phyloP scores from a whole-genome alignment of 371 early-diverging fungal genomes.

The Rhizopus sp. region DNA sequence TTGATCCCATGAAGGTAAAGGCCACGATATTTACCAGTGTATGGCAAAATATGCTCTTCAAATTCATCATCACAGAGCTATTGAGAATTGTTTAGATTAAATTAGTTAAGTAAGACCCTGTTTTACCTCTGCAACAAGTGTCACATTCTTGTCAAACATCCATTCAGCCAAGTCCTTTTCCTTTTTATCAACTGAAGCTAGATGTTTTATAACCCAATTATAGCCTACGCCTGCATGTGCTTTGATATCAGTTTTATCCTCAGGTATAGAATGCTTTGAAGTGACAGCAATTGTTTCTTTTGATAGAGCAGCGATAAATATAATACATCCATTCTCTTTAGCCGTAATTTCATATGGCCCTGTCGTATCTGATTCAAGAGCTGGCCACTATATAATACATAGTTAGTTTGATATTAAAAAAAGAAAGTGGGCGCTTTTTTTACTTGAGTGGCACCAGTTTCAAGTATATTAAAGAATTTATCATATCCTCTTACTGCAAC shows the following conservation, averaged over 20 bases:
- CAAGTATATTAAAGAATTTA: constrained; percentile 90
- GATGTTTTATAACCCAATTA: constrained; percentile 76
- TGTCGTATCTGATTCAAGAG: constrained; percentile 58
- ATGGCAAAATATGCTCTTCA: constrained; percentile 92
- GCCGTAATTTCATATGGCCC: constrained; percentile 92
- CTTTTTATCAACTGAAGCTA: constrained; percentile 56
- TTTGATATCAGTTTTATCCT: constrained; percentile 33
- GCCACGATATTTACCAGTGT: constrained; percentile 76
- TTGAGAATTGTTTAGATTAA: background rate
- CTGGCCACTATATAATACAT: constrained; percentile 49
- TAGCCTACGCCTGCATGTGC: constrained; percentile 68
- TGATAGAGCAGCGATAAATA: constrained; percentile 76
- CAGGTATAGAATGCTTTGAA: constrained; percentile 78
- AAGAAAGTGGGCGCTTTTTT: background rate
- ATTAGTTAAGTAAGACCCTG: background rate
- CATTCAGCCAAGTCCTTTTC: constrained; percentile 72
- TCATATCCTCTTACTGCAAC: constrained; percentile 91
- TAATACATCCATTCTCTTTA: constrained; percentile 97
- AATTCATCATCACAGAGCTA: constrained; percentile 93
- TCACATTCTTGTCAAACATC: constrained; percentile 70
- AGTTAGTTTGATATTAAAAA: background rate
- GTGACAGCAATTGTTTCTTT: constrained; percentile 74
- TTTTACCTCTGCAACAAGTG: constrained; percentile 83
- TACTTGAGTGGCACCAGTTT: constrained; percentile 59
- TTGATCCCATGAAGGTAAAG: constrained; percentile 94